Evolutionary conservation across 2,329 filamentous ascomycete species (phyloP).

Genomic region (Colletotrichum tabaci): DNA sequence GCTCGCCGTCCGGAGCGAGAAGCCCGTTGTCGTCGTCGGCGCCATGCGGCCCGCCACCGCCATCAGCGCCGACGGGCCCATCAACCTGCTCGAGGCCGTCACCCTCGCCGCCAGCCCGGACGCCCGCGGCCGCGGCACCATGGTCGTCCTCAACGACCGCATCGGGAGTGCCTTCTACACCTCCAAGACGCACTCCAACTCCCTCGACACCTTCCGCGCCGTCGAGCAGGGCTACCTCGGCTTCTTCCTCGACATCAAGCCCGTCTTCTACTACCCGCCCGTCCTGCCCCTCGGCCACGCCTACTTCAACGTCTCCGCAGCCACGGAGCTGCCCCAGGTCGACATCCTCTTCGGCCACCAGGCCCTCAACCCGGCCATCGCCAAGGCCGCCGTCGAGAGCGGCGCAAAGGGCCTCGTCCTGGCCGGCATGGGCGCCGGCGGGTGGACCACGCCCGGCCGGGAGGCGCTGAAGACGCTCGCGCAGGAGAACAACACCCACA

Average conservation of each 20-base stretch:
- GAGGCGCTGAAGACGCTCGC: slow-evolving; percentile 60
- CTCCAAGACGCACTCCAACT: slow-evolving; percentile 75
- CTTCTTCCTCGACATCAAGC: slow-evolving; percentile 69
- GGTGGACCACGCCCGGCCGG: slow-evolving; percentile 58
- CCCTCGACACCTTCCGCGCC: slow-evolving; percentile 73
- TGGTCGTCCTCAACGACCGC: slow-evolving; percentile 73
- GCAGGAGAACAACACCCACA: slow-evolving; percentile 61
- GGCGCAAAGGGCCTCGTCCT: slow-evolving; percentile 70
- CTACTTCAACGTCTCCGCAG: slow-evolving; percentile 57
- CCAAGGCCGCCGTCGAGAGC: slow-evolving; percentile 62
- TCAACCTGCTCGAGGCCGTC: slow-evolving; percentile 74
- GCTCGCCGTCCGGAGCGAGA: slow-evolving; percentile 68
- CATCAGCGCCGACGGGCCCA: slow-evolving; percentile 73
- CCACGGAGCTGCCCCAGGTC: slow-evolving; percentile 64
- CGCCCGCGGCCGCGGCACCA: slow-evolving; percentile 66
- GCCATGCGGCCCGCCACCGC: slow-evolving; percentile 76
- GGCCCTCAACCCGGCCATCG: slow-evolving; percentile 63
- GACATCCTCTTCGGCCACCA: slow-evolving; percentile 71
- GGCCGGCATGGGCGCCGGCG: slow-evolving; percentile 69
- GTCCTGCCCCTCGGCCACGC: slow-evolving; percentile 62
- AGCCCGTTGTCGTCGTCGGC: slow-evolving; percentile 73
- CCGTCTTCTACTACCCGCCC: slow-evolving; percentile 73
- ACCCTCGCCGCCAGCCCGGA: slow-evolving; percentile 65
- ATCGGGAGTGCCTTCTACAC: slow-evolving; percentile 66
- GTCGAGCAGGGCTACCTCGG: slow-evolving; percentile 71